Conservation (phyloP, 805 yeast genomes). For the Hanseniaspora mollemarum region DNA sequence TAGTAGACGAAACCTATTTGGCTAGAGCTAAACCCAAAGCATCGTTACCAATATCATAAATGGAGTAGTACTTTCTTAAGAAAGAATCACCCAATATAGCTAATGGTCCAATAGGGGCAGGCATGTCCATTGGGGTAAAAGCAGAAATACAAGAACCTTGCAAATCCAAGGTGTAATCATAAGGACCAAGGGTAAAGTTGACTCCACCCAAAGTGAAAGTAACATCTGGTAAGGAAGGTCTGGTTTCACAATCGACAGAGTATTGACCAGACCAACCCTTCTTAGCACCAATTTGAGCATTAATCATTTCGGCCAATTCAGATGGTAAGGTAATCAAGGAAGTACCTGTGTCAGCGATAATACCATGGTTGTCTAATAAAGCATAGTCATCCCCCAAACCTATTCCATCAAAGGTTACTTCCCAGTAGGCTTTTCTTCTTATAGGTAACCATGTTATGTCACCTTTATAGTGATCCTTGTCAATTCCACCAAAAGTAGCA, state of each 20-base stretch:
- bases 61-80: slow-evolving; percentile 87
- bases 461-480: slow-evolving; percentile 63
- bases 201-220: slow-evolving; percentile 82
- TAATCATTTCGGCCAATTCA: slow-evolving; percentile 87
- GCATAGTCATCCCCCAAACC: slow-evolving; percentile 90
- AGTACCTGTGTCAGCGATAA: slow-evolving; percentile 98
- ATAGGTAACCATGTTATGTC: slow-evolving; percentile 92
- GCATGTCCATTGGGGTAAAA: slow-evolving; percentile 94
- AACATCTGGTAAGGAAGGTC: slow-evolving; percentile 79
- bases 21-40: slow-evolving; percentile 92
- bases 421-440: slow-evolving; percentile 99
- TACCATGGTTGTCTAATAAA: slow-evolving; percentile 70
- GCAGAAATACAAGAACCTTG: slow-evolving; percentile 94
- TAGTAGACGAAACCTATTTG: slow-evolving; percentile 28
- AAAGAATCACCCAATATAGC: slow-evolving; percentile 96
- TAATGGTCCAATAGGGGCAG: slow-evolving; percentile 90
- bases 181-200: slow-evolving; percentile 80
- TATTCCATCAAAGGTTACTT: slow-evolving; percentile 82
- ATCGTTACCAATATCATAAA: slow-evolving; percentile 79
- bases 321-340: slow-evolving; percentile 91
- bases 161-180: slow-evolving; percentile 87
- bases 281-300: slow-evolving; percentile 92
- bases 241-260: slow-evolving; percentile 75
- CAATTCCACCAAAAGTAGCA: slow-evolving; percentile 92
- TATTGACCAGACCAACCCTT: slow-evolving; percentile 98